Conservation (phyloP, 2,329 filamentous ascomycete genomes). For the Fusarium proliferatum region DNA sequence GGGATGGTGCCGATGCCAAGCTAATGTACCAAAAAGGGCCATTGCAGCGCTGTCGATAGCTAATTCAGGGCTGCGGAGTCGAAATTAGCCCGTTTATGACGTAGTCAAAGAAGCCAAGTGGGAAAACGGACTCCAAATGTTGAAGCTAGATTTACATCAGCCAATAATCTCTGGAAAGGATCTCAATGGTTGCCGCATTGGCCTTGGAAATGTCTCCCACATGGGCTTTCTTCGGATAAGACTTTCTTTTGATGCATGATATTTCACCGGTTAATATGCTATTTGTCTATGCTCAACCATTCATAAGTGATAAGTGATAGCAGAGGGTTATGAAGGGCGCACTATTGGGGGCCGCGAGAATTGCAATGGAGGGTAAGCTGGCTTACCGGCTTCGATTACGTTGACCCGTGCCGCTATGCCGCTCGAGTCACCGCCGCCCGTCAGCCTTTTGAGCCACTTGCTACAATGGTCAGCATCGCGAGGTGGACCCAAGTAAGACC, state of each 20-base stretch:
- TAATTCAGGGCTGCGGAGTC: accelerated
- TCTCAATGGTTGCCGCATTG: background rate
- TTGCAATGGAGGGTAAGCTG: too few relatives aligned
- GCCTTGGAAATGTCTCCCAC: background rate
- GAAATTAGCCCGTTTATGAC: background rate
- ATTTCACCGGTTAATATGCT: accelerated
- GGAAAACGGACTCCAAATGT: background rate
- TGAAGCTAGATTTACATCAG: accelerated
- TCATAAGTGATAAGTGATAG: accelerated
- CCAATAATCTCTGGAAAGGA: accelerated
- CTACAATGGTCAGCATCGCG: background rate
- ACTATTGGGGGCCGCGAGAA: background rate
- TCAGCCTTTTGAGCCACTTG: accelerated
- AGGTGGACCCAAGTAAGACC: too few relatives aligned
- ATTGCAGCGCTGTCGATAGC: background rate
- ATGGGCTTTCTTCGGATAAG: background rate
- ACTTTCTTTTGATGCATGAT: accelerated
- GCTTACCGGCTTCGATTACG: accelerated
- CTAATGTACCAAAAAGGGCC: background rate
- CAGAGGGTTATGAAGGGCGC: too few relatives aligned
- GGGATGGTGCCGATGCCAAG: background rate
- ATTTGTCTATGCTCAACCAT: accelerated
- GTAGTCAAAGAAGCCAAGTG: background rate
- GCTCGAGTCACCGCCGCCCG: background rate
- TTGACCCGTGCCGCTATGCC: background rate